Base-by-base conservation (phyloP, 176 grass and related monocot genomes). In the Eleusine coracana region DNA sequence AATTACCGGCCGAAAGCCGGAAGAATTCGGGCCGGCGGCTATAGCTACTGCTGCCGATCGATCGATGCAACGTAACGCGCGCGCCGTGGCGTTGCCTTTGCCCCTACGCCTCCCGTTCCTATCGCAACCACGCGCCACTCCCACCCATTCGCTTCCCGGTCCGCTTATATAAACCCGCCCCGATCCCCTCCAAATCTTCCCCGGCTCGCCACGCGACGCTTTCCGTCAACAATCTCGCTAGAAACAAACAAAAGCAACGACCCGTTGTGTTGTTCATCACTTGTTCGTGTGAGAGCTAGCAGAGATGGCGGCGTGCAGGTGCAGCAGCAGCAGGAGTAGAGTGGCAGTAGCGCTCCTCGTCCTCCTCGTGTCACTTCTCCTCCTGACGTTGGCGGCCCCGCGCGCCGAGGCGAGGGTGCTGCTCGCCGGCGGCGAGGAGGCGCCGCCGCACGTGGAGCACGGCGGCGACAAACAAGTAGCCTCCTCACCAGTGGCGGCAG, bases 81-180 rank as follows among this genome's bases (percentile, higher is more conserved):
- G 78, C 51, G 82, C 50, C 82, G 50, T 68, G 82, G 72, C 73
- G 50, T 80, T 80, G 76, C 6, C 78, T 29, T 77, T 23, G 16
- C 27, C 48, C 75, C 69, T 6, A 74, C 46, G 86, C 68, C 49
- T 80, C 74, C 21, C 31, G 31, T 56, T 18, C 17, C 54, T 21
- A 7, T 16, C 34, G 15, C 48, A 23, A 52, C 54, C 74, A 51
- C 74, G 16, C 10, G 52, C 34, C 45, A 3, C 48, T 71, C 42
- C 18, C 49, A 8, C 18, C 50, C 12, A 1, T 3, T 46, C 44
- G 10, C 40, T 5, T 5, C 45, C 45, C 44, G 44, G 44, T n/a
- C 44, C 55, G 18, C 41, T 4, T 84, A 67, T 80, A 84, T 89
- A 70, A 84, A 75, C 75, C 61, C 69, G 61, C 50, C 49, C 23